Conservation (phyloP, 1,284 basidiomycete species). For the Boletus smithii region DNA sequence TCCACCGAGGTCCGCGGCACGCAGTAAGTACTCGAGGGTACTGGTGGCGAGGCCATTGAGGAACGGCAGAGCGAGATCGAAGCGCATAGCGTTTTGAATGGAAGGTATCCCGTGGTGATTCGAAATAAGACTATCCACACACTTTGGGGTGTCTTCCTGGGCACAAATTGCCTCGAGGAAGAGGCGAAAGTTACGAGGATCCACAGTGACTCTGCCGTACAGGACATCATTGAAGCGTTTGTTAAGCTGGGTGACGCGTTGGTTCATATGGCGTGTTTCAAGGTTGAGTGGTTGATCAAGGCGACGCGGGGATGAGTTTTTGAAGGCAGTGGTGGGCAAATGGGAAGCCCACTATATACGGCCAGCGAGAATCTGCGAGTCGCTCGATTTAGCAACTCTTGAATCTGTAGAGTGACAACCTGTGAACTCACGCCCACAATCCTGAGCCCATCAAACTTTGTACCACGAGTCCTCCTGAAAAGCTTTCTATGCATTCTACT, state of each 20-base stretch:
- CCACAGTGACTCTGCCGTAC: conserved; percentile 18
- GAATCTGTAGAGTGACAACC: not conserved
- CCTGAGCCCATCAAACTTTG: not conserved
- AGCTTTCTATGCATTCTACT: not conserved
- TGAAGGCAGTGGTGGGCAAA: not conserved
- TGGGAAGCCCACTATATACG: not conserved
- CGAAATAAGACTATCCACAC: conserved; percentile 42
- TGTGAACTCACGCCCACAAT: not conserved
- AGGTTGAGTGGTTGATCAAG: not conserved
- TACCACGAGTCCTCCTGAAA: not conserved
- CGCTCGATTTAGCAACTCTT: conserved; percentile 7
- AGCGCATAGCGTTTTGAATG: conserved; percentile 46
- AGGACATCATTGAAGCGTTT: conserved; percentile 29
- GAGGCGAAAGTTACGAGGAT: conserved; percentile 14
- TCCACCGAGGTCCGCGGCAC: conserved; percentile 40
- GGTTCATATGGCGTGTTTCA: conserved; percentile 11
- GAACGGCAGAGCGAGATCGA: conserved; percentile 40
- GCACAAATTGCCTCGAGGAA: conserved; percentile 51
- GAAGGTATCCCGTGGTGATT: conserved; percentile 40
- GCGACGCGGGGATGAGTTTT: not conserved
- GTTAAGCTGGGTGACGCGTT: conserved; percentile 22
- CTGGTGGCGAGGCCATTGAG: conserved; percentile 43
- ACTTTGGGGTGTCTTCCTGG: conserved; percentile 40
- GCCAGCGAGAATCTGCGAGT: conserved; percentile 4
- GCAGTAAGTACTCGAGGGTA: conserved; percentile 45